Percentiles rank a stretch among this genome's conserved stretches.
Conservation (phyloP, 306 rosid species). For the Vigna reflexopilosa region DNA sequence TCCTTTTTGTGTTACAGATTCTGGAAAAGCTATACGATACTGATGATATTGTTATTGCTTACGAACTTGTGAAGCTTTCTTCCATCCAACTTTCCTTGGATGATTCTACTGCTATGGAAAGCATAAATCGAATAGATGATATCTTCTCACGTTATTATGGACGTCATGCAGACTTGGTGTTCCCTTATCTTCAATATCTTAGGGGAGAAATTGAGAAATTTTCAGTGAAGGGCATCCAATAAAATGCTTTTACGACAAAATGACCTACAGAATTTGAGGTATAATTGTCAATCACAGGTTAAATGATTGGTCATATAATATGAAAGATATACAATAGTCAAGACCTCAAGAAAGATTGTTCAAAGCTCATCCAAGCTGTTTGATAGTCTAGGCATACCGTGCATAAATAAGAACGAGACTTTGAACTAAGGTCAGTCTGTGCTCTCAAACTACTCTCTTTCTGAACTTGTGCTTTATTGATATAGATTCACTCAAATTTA, state of each 20-base stretch:
- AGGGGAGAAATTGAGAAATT: slow-evolving; percentile 45
- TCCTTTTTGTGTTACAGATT: slow-evolving; percentile 60
- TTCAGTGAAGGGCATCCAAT: slow-evolving; percentile 37
- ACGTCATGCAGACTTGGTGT: slow-evolving; percentile 60
- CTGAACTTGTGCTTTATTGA: slow-evolving; percentile 31
- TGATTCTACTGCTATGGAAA: slow-evolving; percentile 53
- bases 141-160: slow-evolving; percentile 78
- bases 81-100: slow-evolving; percentile 74
- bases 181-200: slow-evolving; percentile 66
- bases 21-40: slow-evolving; percentile 75
- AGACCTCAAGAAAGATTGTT: slow-evolving; percentile 32
- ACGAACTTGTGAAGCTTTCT: slow-evolving; percentile 85
- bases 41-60: slow-evolving; percentile 81
- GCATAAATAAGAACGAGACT: slow-evolving; percentile 23
- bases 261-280: slow-evolving; percentile 33
- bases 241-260: slow-evolving; percentile 35
- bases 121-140: slow-evolving; percentile 54
- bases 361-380: slow-evolving; percentile 28
- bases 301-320: slow-evolving; percentile 22
- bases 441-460: slow-evolving; percentile 23
- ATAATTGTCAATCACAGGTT: slow-evolving; percentile 18
- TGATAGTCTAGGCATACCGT: slow-evolving; percentile 25
- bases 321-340: slow-evolving; percentile 20
- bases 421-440: slow-evolving; percentile 38
- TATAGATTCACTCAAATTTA: slow-evolving; percentile 25